phyloP scores from a whole-genome alignment of 169 alveolate species.

The Plasmodium fragile region DNA sequence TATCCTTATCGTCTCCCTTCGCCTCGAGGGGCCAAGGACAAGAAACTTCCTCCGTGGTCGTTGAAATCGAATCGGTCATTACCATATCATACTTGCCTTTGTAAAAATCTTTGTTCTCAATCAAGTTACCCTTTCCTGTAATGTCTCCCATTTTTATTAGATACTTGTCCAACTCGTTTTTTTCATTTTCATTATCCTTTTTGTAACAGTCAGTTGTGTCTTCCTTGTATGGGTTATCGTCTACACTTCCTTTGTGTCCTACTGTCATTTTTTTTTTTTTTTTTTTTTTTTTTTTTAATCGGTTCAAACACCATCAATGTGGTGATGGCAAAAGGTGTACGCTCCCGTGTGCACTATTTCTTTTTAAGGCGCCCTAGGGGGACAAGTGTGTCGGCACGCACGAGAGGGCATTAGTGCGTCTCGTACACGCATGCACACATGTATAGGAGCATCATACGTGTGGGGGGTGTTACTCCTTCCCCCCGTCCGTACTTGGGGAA shows the following conservation, averaged over 20 bases:
- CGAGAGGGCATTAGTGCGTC: neutral
- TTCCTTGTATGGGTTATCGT: constrained; percentile 2
- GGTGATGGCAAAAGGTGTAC: neutral
- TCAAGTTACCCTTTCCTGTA: neutral
- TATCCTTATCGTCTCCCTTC: constrained; percentile 16
- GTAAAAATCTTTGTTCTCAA: neutral
- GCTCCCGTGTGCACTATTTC: neutral
- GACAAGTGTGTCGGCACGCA: neutral
- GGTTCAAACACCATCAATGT: neutral
- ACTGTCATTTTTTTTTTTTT: constrained; percentile 35
- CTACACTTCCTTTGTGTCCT: constrained; percentile 5
- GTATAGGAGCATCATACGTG: neutral
- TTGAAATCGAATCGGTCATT: constrained; percentile 14
- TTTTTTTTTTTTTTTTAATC: neutral
- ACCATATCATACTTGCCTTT: constrained; percentile 8
- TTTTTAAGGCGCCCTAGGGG: neutral
- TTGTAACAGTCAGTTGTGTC: neutral
- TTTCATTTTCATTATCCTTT: constrained; percentile 14
- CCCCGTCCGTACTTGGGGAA: neutral
- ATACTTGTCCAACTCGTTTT: constrained; percentile 23
- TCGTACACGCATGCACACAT: neutral
- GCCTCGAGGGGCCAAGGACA: neutral
- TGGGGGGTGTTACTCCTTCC: neutral
- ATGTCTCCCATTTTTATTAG: constrained; percentile 8
- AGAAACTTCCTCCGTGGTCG: constrained; percentile 42